Evolutionary conservation across 345 rosid species (phyloP), one percentile per base, ranked within the genome.

Genomic region (Lagerstroemia speciosa): DNA sequence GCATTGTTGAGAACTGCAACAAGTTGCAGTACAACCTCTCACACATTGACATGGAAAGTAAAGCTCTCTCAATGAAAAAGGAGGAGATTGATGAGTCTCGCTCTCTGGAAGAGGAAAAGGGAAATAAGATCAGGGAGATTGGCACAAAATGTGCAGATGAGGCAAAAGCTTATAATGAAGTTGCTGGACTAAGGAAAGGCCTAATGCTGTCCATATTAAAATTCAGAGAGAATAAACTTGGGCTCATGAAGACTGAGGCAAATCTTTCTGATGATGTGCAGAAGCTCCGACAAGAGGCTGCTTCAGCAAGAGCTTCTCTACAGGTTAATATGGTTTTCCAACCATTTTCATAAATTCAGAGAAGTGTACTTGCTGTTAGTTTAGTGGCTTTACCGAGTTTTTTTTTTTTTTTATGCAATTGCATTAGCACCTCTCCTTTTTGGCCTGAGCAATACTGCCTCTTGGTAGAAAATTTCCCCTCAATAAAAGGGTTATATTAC

Each of bases 241-340:
- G 82, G 76, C 85, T 88, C 57, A 85, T 81, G 68, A 83, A 81
- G 76, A 80, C 76, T 0, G 92, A 92, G 80, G 89, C 86, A 73
- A 85, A 82, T 69, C 93, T 92, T 76, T 80, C 84, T 33, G 84
- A 81, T 77, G 96, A 88, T 74, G 91, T 92, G 65, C 90, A 82
- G 66, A 69, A 17, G 74, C 84, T 89, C 78, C 94, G 82, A 67
- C 82, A 76, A 72, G 88, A 89, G 68, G 88, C 80, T 80, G 85
- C 87, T 37, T 76, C 85, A 22, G 84, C 85, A 19, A 86, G 92
- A 77, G 84, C 84, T 74, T 82, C 81, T 31, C 68, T 88, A 46
- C 87, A 86, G 96, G 97, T 91, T 67, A 15, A 9, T 70, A 66
- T 57, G 30, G 32, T 50, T n/a, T 34, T 34, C 63, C 31, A 37